These are phyloP conservation scores for Chenopodium album DNA, from an alignment of 148 eudicot genomes.

Conservation along the genomic window DNA sequence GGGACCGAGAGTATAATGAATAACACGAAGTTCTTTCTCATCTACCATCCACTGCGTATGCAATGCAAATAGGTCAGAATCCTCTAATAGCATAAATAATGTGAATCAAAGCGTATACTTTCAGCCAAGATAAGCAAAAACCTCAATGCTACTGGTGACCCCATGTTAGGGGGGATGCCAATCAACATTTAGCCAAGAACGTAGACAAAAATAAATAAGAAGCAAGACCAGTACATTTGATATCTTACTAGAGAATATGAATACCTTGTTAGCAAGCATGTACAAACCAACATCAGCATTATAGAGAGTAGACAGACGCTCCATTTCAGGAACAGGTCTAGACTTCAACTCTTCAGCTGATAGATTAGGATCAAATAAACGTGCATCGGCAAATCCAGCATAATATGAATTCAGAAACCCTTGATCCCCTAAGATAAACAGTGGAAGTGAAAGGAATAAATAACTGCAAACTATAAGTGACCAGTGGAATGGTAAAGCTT, in stretches of 20 bases:
- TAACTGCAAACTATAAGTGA: conserved; percentile 5
- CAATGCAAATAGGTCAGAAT: conserved; percentile 14
- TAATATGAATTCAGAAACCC: conserved; percentile 92
- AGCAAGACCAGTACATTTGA: neutral
- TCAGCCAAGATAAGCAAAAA: neutral
- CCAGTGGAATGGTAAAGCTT: neutral
- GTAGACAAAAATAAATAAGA: neutral
- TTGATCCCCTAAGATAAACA: conserved; percentile 70
- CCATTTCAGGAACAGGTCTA: conserved; percentile 72
- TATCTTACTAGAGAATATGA: conserved; percentile 8
- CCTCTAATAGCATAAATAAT: conserved; percentile 8
- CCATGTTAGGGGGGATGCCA: neutral
- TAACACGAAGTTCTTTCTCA: conserved; percentile 83
- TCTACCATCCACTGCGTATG: conserved; percentile 94
- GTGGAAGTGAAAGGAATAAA: conserved; percentile 6
- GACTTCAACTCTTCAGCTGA: conserved; percentile 53
- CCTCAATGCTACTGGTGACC: neutral
- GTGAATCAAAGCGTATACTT: neutral
- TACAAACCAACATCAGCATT: conserved; percentile 99
- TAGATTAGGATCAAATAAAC: conserved; percentile 65
- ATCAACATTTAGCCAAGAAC: conserved; percentile 1
- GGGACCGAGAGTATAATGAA: conserved; percentile 97
- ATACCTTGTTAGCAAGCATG: conserved; percentile 99
- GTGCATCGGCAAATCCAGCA: conserved; percentile 84
- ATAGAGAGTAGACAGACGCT: conserved; percentile 91